Conservation (phyloP, 2,329 filamentous ascomycete genomes). For the Myriosclerotinia duriaeana region DNA sequence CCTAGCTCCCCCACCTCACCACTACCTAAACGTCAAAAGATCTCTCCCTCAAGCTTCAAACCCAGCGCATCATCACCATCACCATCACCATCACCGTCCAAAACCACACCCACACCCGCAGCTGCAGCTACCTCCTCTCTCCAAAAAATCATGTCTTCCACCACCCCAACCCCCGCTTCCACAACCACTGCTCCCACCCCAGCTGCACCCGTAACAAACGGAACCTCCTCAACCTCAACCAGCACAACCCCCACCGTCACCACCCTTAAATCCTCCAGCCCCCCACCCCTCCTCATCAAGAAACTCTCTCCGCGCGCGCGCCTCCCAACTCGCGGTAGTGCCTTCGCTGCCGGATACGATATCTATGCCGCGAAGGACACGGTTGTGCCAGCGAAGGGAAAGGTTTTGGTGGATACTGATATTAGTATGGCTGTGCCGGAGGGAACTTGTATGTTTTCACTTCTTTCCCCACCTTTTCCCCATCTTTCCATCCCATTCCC, state of each 20-base stretch:
- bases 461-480: background rate
- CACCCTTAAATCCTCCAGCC: constrained; percentile 25
- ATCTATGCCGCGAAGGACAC: constrained; percentile 77
- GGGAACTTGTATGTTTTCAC: constrained; percentile 71
- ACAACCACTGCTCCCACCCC: background rate
- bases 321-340: constrained; percentile 83
- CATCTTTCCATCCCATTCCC: constrained; percentile 5
- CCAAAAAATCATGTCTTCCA: constrained; percentile 23
- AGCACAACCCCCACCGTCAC: constrained; percentile 24
- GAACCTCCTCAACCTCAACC: constrained; percentile 28
- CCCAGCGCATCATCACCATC: too few relatives aligned
- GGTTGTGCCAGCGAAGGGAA: constrained; percentile 76
- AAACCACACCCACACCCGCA: background rate
- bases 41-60: too few relatives aligned
- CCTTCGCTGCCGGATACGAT: constrained; percentile 91
- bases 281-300: constrained; percentile 59
- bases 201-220: background rate
- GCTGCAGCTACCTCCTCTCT: background rate
- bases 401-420: constrained; percentile 85
- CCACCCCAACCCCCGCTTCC: constrained; percentile 10
- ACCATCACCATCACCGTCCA: constrained; percentile 1
- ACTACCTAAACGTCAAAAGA: constrained; percentile 25
- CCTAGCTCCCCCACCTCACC: constrained; percentile 14
- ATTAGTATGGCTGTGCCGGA: constrained; percentile 87
- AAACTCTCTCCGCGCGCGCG: constrained; percentile 78